These are phyloP conservation scores for Aspergillus fischeri DNA, from an alignment of 2,329 filamentous ascomycete genomes.

Conservation along the genomic window DNA sequence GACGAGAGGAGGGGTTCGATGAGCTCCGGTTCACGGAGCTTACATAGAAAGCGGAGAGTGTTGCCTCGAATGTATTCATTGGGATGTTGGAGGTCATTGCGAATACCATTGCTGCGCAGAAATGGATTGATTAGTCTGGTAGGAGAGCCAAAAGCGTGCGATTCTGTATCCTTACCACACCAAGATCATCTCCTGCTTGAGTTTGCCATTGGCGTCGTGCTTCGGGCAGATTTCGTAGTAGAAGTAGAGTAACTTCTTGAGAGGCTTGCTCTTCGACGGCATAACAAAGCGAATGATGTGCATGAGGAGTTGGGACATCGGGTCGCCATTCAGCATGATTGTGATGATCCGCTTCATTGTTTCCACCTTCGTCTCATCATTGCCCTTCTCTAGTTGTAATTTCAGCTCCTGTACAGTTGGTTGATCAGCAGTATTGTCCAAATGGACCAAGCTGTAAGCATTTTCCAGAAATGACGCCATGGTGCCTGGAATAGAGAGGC, in stretches of 20 bases:
- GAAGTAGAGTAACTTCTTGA: constrained; percentile 98
- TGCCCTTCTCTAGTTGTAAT: constrained; percentile 89
- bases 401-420: constrained; percentile 87
- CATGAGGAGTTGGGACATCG: constrained; percentile 94
- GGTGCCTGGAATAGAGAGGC: constrained; percentile 39
- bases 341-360: constrained; percentile 96
- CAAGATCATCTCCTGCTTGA: constrained; percentile 99
- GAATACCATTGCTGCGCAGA: constrained; percentile 78
- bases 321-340: constrained; percentile 96
- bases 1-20: constrained; percentile 94
- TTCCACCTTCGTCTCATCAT: constrained; percentile 86
- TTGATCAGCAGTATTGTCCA: constrained; percentile 94
- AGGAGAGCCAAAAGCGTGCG: constrained; percentile 2
- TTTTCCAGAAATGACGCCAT: constrained; percentile 96
- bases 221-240: constrained; percentile 99
- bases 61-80: constrained; percentile 99
- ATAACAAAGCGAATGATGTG: constrained; percentile 99
- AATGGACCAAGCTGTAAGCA: constrained; percentile 93
- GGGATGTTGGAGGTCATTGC: constrained; percentile 92
- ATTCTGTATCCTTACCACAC: constrained; percentile 67
- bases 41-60: constrained; percentile 95
- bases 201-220: constrained; percentile 82
- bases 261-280: constrained; percentile 91
- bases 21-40: constrained; percentile 90
- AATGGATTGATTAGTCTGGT: constrained; percentile 12